phyloP scores from a whole-genome alignment of 805 yeast genomes.

The Wickerhamomyces queroliae region DNA sequence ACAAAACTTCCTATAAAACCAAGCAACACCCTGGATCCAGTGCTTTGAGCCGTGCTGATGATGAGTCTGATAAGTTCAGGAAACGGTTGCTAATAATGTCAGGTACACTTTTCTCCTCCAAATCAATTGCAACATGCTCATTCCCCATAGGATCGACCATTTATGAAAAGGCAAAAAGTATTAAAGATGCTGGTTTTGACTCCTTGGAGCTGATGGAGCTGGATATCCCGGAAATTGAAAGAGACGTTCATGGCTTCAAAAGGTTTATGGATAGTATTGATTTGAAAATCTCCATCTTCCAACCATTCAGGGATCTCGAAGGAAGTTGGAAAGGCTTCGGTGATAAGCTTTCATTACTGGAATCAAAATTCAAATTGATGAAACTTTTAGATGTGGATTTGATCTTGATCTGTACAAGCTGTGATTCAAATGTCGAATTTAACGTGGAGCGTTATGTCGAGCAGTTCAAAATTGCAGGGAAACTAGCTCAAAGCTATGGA shows the following conservation, averaged over 20 bases:
- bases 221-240: constrained; percentile 2
- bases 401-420: constrained; percentile 3
- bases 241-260: constrained; percentile 1
- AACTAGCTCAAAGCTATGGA: constrained; percentile 4
- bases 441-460: neutral
- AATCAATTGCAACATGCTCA: constrained; percentile 5
- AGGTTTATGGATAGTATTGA: neutral
- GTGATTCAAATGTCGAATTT: neutral
- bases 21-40: no score
- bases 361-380: constrained; percentile 3
- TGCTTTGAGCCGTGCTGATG: no score
- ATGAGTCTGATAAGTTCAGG: no score
- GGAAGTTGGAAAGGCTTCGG: constrained; percentile 1
- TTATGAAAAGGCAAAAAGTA: neutral
- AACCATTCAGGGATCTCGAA: constrained; percentile 8
- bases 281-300: constrained; percentile 5
- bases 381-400: neutral
- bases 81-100: no score
- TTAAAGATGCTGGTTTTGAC: constrained; percentile 4
- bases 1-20: no score
- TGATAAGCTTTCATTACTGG: neutral
- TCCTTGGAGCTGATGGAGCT: constrained; percentile 5
- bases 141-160: constrained; percentile 4
- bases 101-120: no score
- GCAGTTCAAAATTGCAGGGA: constrained; percentile 2